Evolutionary conservation across 768 basidiomycete genomes (phyloP).

Genomic region (Amyloporia xantha): DNA sequence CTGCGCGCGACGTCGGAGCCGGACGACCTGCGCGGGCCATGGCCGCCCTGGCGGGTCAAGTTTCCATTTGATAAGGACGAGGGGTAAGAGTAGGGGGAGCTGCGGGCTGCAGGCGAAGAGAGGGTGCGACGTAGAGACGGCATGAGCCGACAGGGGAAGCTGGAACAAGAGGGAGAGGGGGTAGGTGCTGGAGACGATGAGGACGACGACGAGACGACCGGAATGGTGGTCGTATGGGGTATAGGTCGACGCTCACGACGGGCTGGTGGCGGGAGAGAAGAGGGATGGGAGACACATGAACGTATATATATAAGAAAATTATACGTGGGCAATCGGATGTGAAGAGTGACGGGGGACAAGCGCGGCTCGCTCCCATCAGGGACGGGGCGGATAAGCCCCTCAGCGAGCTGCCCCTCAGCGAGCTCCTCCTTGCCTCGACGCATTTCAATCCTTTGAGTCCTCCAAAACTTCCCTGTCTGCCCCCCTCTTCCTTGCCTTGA

Average conservation of each 20-base stretch:
- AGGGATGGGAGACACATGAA: constrained; percentile 3
- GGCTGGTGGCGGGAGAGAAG: constrained; percentile 11
- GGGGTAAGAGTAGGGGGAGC: constrained; percentile 52
- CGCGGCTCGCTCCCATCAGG: background rate
- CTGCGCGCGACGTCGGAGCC: constrained; percentile 59
- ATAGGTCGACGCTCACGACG: constrained; percentile 16
- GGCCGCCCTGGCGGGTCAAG: constrained; percentile 32
- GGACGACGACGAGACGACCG: constrained; percentile 9
- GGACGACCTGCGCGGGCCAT: constrained; percentile 50
- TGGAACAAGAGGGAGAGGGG: background rate
- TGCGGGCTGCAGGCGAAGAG: constrained; percentile 64
- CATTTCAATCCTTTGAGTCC: too few species aligned
- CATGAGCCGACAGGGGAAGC: constrained; percentile 41
- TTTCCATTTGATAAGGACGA: constrained; percentile 26
- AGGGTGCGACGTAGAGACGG: constrained; percentile 77
- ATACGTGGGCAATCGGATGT: constrained; percentile 23
- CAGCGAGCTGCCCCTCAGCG: too few species aligned
- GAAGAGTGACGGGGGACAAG: constrained; percentile 14
- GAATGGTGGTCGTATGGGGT: constrained; percentile 6
- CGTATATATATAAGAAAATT: constrained; percentile 12
- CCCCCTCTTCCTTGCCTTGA: too few species aligned
- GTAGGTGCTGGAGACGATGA: constrained; percentile 1
- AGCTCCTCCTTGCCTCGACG: too few species aligned
- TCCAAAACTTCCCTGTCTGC: too few species aligned
- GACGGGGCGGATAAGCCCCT: background rate